phyloP scores from a whole-genome alignment of 495 filamentous ascomycete species.

The Neurospora sp. region DNA sequence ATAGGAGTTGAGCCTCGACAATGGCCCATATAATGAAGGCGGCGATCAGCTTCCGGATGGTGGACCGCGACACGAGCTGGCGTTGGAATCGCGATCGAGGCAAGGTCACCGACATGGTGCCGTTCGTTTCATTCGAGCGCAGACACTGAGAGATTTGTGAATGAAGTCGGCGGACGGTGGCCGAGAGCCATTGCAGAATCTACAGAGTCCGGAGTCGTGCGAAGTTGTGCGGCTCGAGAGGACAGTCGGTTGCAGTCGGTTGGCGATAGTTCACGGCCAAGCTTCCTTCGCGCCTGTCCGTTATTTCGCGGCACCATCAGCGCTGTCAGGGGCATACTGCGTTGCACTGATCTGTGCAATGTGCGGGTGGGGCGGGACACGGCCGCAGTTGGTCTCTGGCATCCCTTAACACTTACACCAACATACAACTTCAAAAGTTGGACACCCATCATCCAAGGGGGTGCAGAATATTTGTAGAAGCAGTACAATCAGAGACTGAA shows the following conservation, averaged over 20 bases:
- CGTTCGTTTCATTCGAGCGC: conserved; percentile 7
- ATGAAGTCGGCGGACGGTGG: not conserved
- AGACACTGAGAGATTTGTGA: not conserved
- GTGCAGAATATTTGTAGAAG: not conserved
- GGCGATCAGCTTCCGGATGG: conserved; percentile 15
- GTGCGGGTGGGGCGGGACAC: not conserved
- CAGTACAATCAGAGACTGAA: not conserved
- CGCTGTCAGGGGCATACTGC: not conserved
- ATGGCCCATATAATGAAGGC: conserved; percentile 18
- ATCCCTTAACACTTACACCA: not conserved
- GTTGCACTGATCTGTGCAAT: not conserved
- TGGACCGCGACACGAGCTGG: conserved; percentile 14
- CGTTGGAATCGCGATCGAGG: conserved; percentile 15
- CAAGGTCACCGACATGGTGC: conserved; percentile 7
- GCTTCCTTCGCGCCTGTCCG: not conserved
- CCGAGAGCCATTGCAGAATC: not conserved
- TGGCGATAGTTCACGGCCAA: not conserved
- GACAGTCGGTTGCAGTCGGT: not conserved
- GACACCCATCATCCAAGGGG: not conserved
- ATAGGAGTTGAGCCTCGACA: conserved; percentile 21
- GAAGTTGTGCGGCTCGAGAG: not conserved
- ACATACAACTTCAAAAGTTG: not conserved
- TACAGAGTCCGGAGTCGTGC: not conserved
- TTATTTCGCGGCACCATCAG: not conserved
- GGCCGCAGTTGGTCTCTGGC: not conserved